phyloP scores from a whole-genome alignment of 768 basidiomycete species.

The Pleurotus salmoneostramineus region DNA sequence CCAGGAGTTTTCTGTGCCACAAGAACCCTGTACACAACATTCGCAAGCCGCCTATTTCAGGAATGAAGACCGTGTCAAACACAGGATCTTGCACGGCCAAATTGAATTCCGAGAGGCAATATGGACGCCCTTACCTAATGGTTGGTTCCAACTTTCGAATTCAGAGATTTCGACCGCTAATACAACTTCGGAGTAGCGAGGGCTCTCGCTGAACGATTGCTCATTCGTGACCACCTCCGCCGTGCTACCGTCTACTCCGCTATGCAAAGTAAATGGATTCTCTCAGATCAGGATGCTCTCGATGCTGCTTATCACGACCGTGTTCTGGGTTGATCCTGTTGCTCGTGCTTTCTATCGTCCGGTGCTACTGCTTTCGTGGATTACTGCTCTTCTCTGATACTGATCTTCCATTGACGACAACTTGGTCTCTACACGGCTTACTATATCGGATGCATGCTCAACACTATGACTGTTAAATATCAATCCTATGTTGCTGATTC shows the following conservation, averaged over 20 bases:
- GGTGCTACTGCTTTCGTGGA: not conserved
- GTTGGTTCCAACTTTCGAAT: constrained; percentile 29
- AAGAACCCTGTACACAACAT: constrained; percentile 19
- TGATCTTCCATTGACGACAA: too few species aligned
- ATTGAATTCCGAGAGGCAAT: constrained; percentile 49
- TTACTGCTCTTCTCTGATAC: not conserved
- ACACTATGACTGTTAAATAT: too few species aligned
- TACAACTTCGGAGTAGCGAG: constrained; percentile 41
- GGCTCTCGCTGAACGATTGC: constrained; percentile 53
- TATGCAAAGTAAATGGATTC: constrained; percentile 64
- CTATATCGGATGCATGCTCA: too few species aligned
- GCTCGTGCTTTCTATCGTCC: not conserved
- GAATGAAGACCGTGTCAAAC: constrained; percentile 61
- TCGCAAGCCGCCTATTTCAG: constrained; percentile 37
- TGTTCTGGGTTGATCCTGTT: constrained; percentile 10
- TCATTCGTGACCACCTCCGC: constrained; percentile 49
- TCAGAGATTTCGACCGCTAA: too few species aligned
- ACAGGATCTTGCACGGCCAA: constrained; percentile 61
- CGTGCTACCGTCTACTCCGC: constrained; percentile 66
- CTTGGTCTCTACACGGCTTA: too few species aligned
- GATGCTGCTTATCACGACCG: constrained; percentile 44
- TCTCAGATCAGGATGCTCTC: constrained; percentile 55
- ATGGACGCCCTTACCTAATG: constrained; percentile 58
- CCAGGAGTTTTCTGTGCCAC: not conserved
- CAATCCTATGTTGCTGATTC: too few species aligned